phyloP scores from a whole-genome alignment of 2,329 filamentous ascomycete species.

The Furcasterigmium sp. region DNA sequence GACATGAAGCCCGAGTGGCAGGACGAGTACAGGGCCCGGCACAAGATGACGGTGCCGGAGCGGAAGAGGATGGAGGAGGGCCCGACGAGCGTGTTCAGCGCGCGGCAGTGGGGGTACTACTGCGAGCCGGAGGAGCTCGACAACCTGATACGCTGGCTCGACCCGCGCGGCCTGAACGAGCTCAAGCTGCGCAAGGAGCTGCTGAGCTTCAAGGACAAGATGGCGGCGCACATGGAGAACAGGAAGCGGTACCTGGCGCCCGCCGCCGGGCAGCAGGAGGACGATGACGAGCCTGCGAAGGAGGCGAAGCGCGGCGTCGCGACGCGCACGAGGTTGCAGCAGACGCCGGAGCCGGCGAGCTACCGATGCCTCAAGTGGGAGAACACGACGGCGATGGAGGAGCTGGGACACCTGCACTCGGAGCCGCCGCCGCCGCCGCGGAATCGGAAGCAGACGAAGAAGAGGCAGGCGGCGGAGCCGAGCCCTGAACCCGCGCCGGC shows the following conservation, averaged over 20 bases:
- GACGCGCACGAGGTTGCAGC: slow-evolving; percentile 38
- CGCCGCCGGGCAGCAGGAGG: slow-evolving; percentile 26
- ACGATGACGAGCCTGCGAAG: slow-evolving; percentile 29
- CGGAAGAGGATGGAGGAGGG: slow-evolving; percentile 86
- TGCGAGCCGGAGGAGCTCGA: slow-evolving; percentile 76
- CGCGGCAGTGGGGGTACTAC: slow-evolving; percentile 86
- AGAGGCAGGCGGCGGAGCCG: slow-evolving; percentile 35
- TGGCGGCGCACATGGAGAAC: slow-evolving; percentile 73
- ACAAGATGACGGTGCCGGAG: slow-evolving; percentile 78
- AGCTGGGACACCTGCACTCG: slow-evolving; percentile 53
- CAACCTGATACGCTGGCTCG: slow-evolving; percentile 79
- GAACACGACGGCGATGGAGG: slow-evolving; percentile 52
- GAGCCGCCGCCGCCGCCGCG: slow-evolving; percentile 47
- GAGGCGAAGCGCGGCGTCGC: slow-evolving; percentile 34
- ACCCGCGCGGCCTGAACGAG: slow-evolving; percentile 81
- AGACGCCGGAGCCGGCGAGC: slow-evolving; percentile 36
- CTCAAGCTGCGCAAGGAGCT: slow-evolving; percentile 85
- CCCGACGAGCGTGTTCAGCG: slow-evolving; percentile 67
- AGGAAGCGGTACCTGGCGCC: slow-evolving; percentile 66
- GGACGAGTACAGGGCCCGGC: slow-evolving; percentile 69
- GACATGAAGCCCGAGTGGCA: slow-evolving; percentile 68
- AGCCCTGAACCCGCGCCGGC: slow-evolving; percentile 15
- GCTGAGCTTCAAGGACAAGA: slow-evolving; percentile 67
- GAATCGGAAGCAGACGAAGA: slow-evolving; percentile 44
- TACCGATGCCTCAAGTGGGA: slow-evolving; percentile 47